These are phyloP conservation scores for Abortiporus biennis DNA, from an alignment of 1,284 basidiomycete genomes.

Conservation along the genomic window DNA sequence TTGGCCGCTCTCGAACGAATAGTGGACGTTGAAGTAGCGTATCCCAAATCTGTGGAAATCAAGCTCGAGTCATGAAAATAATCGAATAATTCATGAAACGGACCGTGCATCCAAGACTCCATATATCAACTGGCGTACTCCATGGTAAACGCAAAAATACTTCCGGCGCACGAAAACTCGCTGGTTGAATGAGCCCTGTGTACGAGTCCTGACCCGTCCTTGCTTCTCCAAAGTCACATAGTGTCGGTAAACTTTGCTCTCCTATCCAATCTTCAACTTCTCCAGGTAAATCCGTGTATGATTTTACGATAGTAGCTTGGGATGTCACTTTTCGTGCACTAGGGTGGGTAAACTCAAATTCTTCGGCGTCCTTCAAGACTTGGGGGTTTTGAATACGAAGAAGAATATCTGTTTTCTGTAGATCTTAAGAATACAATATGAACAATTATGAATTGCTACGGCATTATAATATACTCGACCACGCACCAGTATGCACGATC, in stretches of 20 bases:
- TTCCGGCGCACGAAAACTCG: slow-evolving; percentile 13
- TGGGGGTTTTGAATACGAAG: too few species aligned
- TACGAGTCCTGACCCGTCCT: background rate
- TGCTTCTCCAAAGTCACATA: slow-evolving; percentile 8
- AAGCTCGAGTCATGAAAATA: background rate
- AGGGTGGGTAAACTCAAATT: too few species aligned
- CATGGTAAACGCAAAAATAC: slow-evolving; percentile 12
- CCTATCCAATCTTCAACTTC: too few species aligned
- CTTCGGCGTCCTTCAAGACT: too few species aligned
- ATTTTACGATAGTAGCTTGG: too few species aligned
- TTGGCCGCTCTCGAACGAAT: slow-evolving; percentile 14
- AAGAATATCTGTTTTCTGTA: too few species aligned
- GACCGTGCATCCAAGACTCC: slow-evolving; percentile 14
- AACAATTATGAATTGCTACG: too few species aligned
- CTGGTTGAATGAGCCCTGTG: slow-evolving; percentile 1
- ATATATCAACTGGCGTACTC: slow-evolving; percentile 15
- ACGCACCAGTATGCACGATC: slow-evolving; percentile 12
- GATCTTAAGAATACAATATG: too few species aligned
- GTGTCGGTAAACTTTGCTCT: background rate
- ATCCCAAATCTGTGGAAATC: slow-evolving; percentile 16
- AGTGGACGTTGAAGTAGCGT: too few species aligned
- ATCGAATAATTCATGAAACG: background rate
- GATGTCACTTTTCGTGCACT: too few species aligned
- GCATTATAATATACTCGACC: too few species aligned
- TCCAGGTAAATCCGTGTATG: too few species aligned